Base-by-base conservation (phyloP, 345 rosid species). In the Sisymbrium altissimum region DNA sequence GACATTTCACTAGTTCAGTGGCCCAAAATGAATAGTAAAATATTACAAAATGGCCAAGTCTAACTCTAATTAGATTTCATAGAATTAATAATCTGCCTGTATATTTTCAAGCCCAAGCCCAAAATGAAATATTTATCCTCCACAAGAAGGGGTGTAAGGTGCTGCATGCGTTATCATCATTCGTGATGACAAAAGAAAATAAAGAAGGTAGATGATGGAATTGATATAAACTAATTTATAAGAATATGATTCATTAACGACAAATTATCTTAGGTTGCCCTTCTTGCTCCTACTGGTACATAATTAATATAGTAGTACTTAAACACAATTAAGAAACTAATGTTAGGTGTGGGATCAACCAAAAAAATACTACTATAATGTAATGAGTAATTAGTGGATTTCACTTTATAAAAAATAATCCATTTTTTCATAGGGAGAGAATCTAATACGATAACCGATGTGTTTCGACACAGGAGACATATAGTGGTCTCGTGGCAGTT, bases 391-490 rank as follows among this genome's bases (percentile, higher is more conserved):
- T 14, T 43, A 70, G 61, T 64, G 76, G 76, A 64, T 48, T 70
- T 21, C 19, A 58, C 44, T 54, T 44, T 77, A 64, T 25, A 45
- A 10, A 35, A 55, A 36, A 45, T 10, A 70, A 43, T 38, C 8
- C 19, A 52, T n/a, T 59, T 23, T 25, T 67, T 60, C 25, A 63
- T 55, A 61, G 67, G 65, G 17, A 45, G 46, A 56, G 80, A 77
- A 77, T 71, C 80, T 64, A 71, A 64, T 15, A 77, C 80, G 54
- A 64, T 38, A 56, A 57, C 39, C 76, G 3, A 71, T 46, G 68
- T 70, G 76, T 77, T 64, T 65, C 56, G 68, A 41, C 40, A 39
- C 15, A 77, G 76, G 72, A 56, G 72, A 77, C 80, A 77, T 21
- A 38, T 40, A 19, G 53, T 39, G 46, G 76, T 41, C 71, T 36